phyloP scores from a whole-genome alignment of 345 rosid species.

The Aegle marmelos region DNA sequence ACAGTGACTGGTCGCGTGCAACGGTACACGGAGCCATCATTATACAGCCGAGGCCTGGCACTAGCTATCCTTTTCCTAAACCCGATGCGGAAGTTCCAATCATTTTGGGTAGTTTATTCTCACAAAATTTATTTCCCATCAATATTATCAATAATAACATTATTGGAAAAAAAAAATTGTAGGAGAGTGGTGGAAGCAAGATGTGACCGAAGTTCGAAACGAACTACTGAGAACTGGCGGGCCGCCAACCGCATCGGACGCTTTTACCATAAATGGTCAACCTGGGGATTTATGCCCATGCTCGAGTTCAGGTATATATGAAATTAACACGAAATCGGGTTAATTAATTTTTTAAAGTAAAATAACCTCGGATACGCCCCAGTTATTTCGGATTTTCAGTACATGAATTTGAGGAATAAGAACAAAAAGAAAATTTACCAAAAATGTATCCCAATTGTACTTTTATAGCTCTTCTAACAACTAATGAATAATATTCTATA shows the following conservation, averaged over 20 bases:
- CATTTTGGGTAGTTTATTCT: conserved; percentile 23
- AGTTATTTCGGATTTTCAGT: no score
- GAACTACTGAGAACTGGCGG: conserved; percentile 18
- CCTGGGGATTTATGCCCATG: conserved; percentile 44
- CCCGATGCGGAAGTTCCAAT: conserved; percentile 34
- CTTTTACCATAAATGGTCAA: conserved; percentile 38
- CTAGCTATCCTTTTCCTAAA: conserved; percentile 29
- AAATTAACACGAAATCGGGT: background rate
- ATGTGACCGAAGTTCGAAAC: conserved; percentile 11
- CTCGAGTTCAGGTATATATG: conserved; percentile 21
- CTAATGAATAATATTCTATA: background rate
- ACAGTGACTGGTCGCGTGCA: conserved; percentile 34
- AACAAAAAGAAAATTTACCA: no score
- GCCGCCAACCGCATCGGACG: conserved; percentile 28
- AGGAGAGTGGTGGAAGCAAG: conserved; percentile 46
- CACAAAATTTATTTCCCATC: background rate
- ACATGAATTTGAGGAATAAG: background rate
- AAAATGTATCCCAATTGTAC: no score
- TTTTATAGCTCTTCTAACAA: no score
- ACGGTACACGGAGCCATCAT: conserved; percentile 43
- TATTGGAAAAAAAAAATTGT: background rate
- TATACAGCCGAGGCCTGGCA: conserved; percentile 24
- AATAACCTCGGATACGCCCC: background rate
- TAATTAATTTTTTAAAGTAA: no score
- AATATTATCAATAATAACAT: background rate